Conservation (phyloP, 805 yeast species). For the Starmerella cellae region DNA sequence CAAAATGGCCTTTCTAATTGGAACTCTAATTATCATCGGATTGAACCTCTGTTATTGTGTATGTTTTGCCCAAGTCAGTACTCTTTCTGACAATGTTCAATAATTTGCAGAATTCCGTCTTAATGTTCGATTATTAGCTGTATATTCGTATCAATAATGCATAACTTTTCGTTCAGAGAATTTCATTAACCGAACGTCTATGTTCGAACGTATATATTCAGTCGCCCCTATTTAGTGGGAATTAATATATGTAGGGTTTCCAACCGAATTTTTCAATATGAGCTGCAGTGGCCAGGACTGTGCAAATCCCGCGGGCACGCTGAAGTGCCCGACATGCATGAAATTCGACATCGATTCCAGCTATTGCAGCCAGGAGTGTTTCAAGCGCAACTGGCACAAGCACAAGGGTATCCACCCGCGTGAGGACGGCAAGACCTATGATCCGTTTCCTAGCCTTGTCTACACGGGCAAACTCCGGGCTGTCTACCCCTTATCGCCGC, state of each 20-base stretch:
- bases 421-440: conserved; percentile 39
- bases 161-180: too few species aligned
- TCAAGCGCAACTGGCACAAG: conserved; percentile 39
- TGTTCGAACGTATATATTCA: too few species aligned
- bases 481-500: conserved; percentile 64
- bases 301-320: conserved; percentile 64
- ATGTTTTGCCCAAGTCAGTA: too few species aligned
- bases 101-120: too few species aligned
- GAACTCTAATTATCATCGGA: too few species aligned
- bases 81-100: too few species aligned
- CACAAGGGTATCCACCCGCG: conserved; percentile 67
- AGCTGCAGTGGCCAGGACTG: conserved; percentile 70
- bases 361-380: conserved; percentile 79
- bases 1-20: too few species aligned
- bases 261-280: conserved; percentile 8
- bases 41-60: too few species aligned
- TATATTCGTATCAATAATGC: too few species aligned
- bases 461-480: conserved; percentile 71
- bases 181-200: too few species aligned
- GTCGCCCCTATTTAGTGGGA: too few species aligned
- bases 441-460: conserved; percentile 73
- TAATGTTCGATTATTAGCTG: too few species aligned
- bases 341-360: conserved; percentile 48
- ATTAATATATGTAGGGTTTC: neutral
- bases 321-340: conserved; percentile 87